phyloP scores from a whole-genome alignment of 805 yeast genomes.

The Yamadazyma sp. region DNA sequence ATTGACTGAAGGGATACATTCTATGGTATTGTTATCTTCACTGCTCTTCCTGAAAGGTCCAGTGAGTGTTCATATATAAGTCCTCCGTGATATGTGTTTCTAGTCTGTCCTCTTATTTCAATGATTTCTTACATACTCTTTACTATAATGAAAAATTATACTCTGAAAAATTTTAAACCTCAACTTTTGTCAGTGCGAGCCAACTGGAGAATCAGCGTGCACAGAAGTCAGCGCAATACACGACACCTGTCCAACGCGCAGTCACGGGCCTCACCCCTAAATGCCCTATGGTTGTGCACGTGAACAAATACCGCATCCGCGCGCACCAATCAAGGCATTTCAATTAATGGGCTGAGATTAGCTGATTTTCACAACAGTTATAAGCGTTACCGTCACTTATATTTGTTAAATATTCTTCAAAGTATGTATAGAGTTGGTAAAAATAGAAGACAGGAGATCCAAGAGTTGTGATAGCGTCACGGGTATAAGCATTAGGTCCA shows the following conservation, averaged over 20 bases:
- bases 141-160: constrained; percentile 10
- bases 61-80: too few relatives aligned
- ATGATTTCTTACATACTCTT: constrained; percentile 10
- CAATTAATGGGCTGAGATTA: constrained; percentile 11
- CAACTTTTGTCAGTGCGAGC: constrained; percentile 6
- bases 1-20: too few relatives aligned
- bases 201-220: too few relatives aligned
- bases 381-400: too few relatives aligned
- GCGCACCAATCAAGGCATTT: constrained; percentile 12
- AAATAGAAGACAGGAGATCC: too few relatives aligned
- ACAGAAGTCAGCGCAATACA: not conserved
- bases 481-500: too few relatives aligned
- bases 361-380: constrained; percentile 12
- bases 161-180: constrained; percentile 10
- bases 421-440: too few relatives aligned
- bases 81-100: not conserved
- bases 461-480: too few relatives aligned
- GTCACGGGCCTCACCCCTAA: constrained; percentile 1
- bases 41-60: too few relatives aligned
- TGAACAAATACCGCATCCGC: not conserved
- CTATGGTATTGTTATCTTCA: too few relatives aligned
- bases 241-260: not conserved
- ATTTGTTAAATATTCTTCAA: too few relatives aligned
- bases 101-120: constrained; percentile 1
- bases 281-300: constrained; percentile 4